Base-by-base conservation (phyloP, 192 early-diverging fungal genomes). In the Coemansia umbellata region DNA sequence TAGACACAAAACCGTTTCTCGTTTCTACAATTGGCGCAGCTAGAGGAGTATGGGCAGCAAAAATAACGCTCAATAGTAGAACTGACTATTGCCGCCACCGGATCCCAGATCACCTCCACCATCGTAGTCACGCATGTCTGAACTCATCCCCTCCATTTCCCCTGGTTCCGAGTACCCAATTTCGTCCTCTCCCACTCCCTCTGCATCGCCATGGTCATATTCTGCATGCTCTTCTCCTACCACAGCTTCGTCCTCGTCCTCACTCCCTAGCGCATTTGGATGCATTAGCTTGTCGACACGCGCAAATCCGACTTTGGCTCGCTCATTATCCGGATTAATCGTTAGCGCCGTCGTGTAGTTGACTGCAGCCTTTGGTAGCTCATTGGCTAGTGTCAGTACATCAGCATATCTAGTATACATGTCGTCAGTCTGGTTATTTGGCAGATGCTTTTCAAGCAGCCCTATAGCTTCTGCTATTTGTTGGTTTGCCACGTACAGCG, bases 321-420 rank as follows among this genome's bases (percentile, higher is more conserved):
- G 50, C 47, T 66, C 58, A 24, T 68, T 60, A 9, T 44, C 30
- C 4, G 69, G 75, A 4, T 78, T 68, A 4, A 72, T 36, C 3
- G 39, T 28, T 49, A 78, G 31, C 14, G 75, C 75, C 0, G 55
- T 53, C 2, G 58, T 53, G 27, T 78, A 78, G 45, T 60, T 63
- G 4, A 35, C 63, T 0, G 68, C 64, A 14, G 75, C 75, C 37
- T 56, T 53, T 4, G 63, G 63, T 21, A 78, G 56, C 23, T 63
- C 54, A 22, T 63, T 63, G 7, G 63, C 69, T 50, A 78, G 60
- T 14, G 69, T 72, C 40, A 78, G 61, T 9, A 78, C 52, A 26
- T 78, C 75, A 1, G 69, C 75, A 22, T 64, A 72, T 8, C 64
- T 24, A 23, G 69, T 54, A 51, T 68, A 59, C 75, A 78, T 67